These are phyloP conservation scores for Spergularia azorica DNA, from an alignment of 179 eudicot genomes.

Conservation along the genomic window DNA sequence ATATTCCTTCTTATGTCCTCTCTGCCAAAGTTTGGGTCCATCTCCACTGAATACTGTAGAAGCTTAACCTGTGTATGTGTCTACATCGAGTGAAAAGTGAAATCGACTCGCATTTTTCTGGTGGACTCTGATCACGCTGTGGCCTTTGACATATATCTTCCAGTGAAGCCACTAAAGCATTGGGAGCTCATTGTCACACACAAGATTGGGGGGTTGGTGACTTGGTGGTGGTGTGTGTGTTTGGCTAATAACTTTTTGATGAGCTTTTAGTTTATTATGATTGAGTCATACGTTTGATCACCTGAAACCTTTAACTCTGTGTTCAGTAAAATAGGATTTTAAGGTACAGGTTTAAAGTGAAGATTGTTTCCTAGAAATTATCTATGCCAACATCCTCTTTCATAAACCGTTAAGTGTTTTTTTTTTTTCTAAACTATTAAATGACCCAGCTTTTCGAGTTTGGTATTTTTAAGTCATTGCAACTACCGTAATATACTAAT, in stretches of 20 bases:
- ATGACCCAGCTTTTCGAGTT: no score
- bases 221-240: not conserved
- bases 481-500: no score
- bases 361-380: no score
- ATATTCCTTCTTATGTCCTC: slow-evolving; percentile 11
- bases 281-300: not conserved
- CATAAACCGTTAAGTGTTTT: no score
- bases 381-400: no score
- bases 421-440: no score
- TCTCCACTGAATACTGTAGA: not conserved
- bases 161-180: not conserved
- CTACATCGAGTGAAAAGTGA: slow-evolving; percentile 10
- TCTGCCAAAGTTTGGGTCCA: slow-evolving; percentile 15
- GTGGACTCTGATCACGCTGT: not conserved
- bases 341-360: no score
- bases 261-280: no score
- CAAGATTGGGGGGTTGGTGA: no score
- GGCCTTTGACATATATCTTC: slow-evolving; percentile 10
- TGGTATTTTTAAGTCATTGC: no score
- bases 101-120: not conserved
- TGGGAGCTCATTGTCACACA: not conserved
- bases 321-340: no score
- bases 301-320: no score
- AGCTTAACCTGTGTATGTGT: slow-evolving; percentile 15
- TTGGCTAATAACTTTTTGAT: not conserved